Evolutionary conservation across 2,329 filamentous ascomycete species (phyloP).

Genomic region (Monosporascus cannonballus): DNA sequence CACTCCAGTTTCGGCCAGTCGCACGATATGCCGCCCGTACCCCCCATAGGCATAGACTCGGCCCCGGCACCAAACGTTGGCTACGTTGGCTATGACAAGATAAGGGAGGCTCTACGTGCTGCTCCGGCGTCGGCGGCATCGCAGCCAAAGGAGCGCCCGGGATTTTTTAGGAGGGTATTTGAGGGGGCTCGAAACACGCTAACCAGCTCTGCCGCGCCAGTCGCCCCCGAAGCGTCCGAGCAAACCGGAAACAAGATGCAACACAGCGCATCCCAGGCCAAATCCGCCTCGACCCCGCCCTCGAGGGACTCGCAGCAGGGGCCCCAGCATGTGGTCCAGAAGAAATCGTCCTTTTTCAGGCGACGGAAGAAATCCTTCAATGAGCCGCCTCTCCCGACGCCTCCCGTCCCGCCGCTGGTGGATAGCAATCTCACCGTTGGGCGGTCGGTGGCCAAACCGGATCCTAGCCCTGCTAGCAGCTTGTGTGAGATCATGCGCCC

Average conservation of each 20-base stretch:
- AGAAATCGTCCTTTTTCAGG: slow-evolving; percentile 95
- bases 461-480: slow-evolving; percentile 68
- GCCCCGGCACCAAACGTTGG: slow-evolving; percentile 53
- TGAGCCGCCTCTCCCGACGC: slow-evolving; percentile 49
- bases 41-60: slow-evolving; percentile 33
- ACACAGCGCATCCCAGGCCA: slow-evolving; percentile 37
- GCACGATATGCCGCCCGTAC: slow-evolving; percentile 24
- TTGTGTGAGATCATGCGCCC: slow-evolving; percentile 82
- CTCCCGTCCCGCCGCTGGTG: slow-evolving; percentile 16
- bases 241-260: slow-evolving; percentile 33
- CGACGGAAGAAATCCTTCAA: slow-evolving; percentile 84
- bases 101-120: slow-evolving; percentile 44
- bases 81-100: slow-evolving; percentile 55
- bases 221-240: slow-evolving; percentile 32
- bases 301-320: slow-evolving; percentile 44
- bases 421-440: slow-evolving; percentile 16
- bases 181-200: slow-evolving; percentile 58
- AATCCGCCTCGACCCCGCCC: slow-evolving; percentile 35
- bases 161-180: slow-evolving; percentile 93
- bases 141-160: slow-evolving; percentile 62
- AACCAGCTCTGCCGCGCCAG: slow-evolving; percentile 24
- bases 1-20: slow-evolving; percentile 23
- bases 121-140: slow-evolving; percentile 35
- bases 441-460: slow-evolving; percentile 27
- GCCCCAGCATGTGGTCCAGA: slow-evolving; percentile 55